A percentile compares a stretch with the other conserved stretches of the same genome.
Conservation (phyloP, 2,329 filamentous ascomycete genomes). For the Diplodia intermedia region DNA sequence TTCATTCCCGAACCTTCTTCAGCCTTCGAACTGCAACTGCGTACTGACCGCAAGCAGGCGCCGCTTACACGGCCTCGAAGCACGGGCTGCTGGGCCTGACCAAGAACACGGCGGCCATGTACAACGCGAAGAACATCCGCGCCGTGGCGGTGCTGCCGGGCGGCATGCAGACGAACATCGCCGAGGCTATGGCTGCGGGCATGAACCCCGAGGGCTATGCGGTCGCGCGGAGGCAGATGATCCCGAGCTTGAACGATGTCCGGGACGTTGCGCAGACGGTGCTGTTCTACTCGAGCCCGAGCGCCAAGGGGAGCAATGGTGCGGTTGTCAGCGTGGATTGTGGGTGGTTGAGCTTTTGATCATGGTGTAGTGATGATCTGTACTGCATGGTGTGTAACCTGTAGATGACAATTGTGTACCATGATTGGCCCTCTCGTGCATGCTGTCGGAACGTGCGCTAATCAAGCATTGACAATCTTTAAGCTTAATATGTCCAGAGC, state of each 20-base stretch:
- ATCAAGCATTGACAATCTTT: not conserved
- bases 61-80: slow-evolving; percentile 57
- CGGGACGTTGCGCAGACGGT: slow-evolving; percentile 45
- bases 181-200: slow-evolving; percentile 49
- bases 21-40: not conserved
- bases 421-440: not conserved
- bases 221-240: slow-evolving; percentile 37
- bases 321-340: slow-evolving; percentile 35
- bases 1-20: not conserved
- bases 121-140: slow-evolving; percentile 54
- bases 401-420: not conserved
- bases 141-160: slow-evolving; percentile 56
- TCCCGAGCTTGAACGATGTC: slow-evolving; percentile 37
- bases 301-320: slow-evolving; percentile 44
- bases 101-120: slow-evolving; percentile 57
- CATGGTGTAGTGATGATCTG: no score
- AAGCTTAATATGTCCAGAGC: not conserved
- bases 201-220: slow-evolving; percentile 41
- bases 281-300: slow-evolving; percentile 44
- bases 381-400: no score
- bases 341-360: slow-evolving; percentile 29
- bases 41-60: slow-evolving; percentile 38
- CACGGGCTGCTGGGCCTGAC: slow-evolving; percentile 56
- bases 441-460: not conserved
- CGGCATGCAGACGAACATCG: slow-evolving; percentile 55